These are phyloP conservation scores for Sophora flavescens DNA, from an alignment of 306 rosid species.

Conservation along the genomic window DNA sequence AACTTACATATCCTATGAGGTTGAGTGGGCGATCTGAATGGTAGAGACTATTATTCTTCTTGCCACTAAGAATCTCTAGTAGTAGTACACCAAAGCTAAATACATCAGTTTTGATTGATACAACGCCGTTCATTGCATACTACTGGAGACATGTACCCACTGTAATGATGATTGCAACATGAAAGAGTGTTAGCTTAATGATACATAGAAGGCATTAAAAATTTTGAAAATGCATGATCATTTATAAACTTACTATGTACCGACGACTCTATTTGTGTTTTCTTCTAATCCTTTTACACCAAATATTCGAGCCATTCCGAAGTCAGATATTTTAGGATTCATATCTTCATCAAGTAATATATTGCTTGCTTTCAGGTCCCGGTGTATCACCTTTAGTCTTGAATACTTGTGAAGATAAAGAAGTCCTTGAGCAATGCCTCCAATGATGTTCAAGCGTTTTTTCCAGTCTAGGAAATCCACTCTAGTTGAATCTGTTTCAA, in stretches of 20 bases:
- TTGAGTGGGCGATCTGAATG: too few relatives aligned
- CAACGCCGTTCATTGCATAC: slow-evolving; percentile 47
- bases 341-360: too few relatives aligned
- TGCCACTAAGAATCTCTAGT: slow-evolving; percentile 46
- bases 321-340: too few relatives aligned
- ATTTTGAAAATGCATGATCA: neutral
- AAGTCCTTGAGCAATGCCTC: too few relatives aligned
- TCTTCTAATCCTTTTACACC: slow-evolving; percentile 35
- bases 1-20: too few relatives aligned
- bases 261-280: slow-evolving; percentile 53
- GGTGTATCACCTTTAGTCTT: too few relatives aligned
- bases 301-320: slow-evolving; percentile 60
- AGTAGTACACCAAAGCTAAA: slow-evolving; percentile 53
- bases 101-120: slow-evolving; percentile 51
- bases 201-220: neutral
- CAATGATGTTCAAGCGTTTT: too few relatives aligned
- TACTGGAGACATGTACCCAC: slow-evolving; percentile 49
- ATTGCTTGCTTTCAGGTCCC: too few relatives aligned
- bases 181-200: neutral
- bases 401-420: too few relatives aligned
- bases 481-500: too few relatives aligned
- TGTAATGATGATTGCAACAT: neutral
- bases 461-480: too few relatives aligned
- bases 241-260: slow-evolving; percentile 49
- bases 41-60: slow-evolving; percentile 24